Base-by-base conservation (phyloP, 257 asterid species). In the Thymus mandschuricus region DNA sequence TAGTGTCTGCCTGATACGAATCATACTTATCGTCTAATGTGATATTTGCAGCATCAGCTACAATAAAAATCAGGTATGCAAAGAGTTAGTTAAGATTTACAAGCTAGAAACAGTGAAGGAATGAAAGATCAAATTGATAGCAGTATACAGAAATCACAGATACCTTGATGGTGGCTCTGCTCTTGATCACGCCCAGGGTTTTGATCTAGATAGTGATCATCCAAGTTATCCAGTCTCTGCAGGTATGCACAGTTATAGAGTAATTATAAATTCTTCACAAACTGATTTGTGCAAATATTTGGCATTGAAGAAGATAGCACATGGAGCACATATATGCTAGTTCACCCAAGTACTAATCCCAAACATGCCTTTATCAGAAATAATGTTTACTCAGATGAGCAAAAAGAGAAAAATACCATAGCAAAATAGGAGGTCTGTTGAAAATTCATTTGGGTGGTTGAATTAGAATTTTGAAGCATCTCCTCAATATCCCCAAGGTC, bases 161-260 rank as follows among this genome's bases (percentile, higher is more conserved):
- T 76, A 94, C 99, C 99, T 89, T 89, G 98, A 82, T 94, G 99
- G 69, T 71, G 69, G 74, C 88, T 84, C 52, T 78, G 81, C 70
- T 77, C 76, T 33, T 57, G 75, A 70, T 79, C 87, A 70, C 68
- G 79, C 71, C 64, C 59, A 48, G 77, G 79, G 76, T 82, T 75
- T 77, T 66, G 82, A 70, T 86, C 79, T 59, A 80, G 58, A 75
- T 55, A 72, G 38, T 82, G 83, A 43, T 81, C 91, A 51, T 86
- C 98, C 75, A 87, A 69, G 72, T 54, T 81, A 71, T 94, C 99
- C 76, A 94, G 77, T 45, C 90, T 81, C 98, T 94, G 90, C 77
- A 75, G 65, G 72, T 7, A 69, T 61, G 59, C 44, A 70, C 58
- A 74, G 67, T 60, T 21, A 56, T 66, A 11, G 44, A 44, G 35